Conservation (phyloP, 208 protist species). For the Crithidia fasciculata region DNA sequence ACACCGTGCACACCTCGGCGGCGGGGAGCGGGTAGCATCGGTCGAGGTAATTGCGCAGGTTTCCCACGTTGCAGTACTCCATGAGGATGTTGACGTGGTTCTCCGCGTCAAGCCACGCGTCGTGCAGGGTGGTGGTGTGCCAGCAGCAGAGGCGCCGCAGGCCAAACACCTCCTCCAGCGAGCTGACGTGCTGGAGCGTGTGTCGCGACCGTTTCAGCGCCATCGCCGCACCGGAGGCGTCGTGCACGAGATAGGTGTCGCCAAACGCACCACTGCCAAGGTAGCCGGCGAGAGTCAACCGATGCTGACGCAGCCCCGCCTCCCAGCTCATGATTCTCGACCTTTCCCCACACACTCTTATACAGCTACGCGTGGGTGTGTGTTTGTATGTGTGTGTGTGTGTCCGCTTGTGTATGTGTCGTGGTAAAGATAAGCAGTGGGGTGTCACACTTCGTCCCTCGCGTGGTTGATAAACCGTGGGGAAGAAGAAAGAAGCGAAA, state of each 20-base stretch:
- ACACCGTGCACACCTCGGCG: conserved; percentile 44
- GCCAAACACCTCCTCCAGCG: conserved; percentile 47
- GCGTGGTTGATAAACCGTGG: no score
- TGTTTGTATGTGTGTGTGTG: neutral
- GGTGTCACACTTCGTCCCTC: no score
- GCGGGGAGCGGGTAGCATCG: conserved; percentile 52
- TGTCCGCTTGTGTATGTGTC: neutral
- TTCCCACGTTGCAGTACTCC: conserved; percentile 80
- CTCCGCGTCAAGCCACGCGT: conserved; percentile 59
- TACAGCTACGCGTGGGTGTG: neutral
- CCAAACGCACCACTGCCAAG: conserved; percentile 62
- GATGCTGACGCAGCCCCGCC: neutral
- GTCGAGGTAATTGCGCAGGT: conserved; percentile 47
- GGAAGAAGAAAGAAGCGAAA: no score
- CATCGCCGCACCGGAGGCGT: conserved; percentile 15
- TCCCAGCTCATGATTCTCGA: conserved; percentile 1
- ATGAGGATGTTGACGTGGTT: conserved; percentile 59
- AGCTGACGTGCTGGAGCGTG: conserved; percentile 5
- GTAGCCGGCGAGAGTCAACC: neutral
- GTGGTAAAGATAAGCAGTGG: no score
- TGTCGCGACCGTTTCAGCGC: conserved; percentile 70
- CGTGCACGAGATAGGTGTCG: conserved; percentile 44
- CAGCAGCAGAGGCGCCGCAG: conserved; percentile 57
- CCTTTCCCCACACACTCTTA: no score
- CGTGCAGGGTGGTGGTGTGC: conserved; percentile 57